Base-by-base conservation (phyloP, 192 early-diverging fungal species). In the Backusella westeae region DNA sequence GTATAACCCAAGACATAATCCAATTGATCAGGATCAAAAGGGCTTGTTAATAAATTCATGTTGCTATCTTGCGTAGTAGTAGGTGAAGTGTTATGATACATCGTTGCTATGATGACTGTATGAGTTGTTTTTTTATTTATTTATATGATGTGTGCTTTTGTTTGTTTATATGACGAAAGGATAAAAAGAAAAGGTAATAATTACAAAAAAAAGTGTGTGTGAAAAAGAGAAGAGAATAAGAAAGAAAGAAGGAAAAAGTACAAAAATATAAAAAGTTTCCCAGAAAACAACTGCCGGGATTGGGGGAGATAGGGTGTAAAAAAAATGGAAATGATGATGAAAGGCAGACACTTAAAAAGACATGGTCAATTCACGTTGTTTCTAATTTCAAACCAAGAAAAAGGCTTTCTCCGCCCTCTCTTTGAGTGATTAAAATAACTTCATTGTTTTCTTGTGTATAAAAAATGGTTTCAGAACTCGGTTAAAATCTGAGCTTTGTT, bases 21-120 rank as follows among this genome's bases (percentile, higher is more conserved):
- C 35, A 39, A 36, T 69, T 35, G 36, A 38, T 38, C n/a, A 23
- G 68, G 68, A 38, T 69, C 10, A 69, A 69, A 69, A 38, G 68
- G 68, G 4, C 68, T 69, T 41, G 35, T 69, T 69, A 69, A 41
- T 41, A 69, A 38, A 23, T 69, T 69, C 68, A 69, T 69, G 17
- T 35, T 19, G 38, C 35, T 69, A 38, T 41, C 35, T 26, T 69
- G 68, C 3, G 21, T 49, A 17, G 42, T 44, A n/a, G 46, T 63
- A 26, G 56, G 26, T 63, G 56, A 29, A 63, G 56, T n/a, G 9
- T 39, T 69, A 69, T 69, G 34, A 3, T 69, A 23, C 68, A 69
- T 69, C 29, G 34, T 69, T 6, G 35, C 35, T 35, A 36, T 68
- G 67, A 4, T 67, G 32, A 32, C 32, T 32, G 32, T 38, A 6